Base-by-base conservation (phyloP, 371 early-diverging fungal species). In the Apophysomyces elegans region DNA sequence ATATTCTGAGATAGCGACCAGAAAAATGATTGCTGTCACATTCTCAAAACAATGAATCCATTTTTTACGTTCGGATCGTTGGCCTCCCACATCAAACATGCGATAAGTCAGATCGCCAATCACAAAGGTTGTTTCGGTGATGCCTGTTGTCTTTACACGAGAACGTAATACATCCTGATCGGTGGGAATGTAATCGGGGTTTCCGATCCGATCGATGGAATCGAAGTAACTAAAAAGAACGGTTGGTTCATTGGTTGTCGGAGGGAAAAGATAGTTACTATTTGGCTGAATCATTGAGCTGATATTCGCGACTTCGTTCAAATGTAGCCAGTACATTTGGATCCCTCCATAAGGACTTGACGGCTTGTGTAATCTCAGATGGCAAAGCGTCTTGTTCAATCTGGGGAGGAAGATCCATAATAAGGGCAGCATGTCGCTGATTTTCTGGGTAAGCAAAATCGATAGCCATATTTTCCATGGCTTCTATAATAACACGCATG, bases 21-120 rank as follows among this genome's bases (percentile, higher is more conserved):
- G 74, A 77, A 96, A 97, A 38, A 97, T 85, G 60, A 97, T 93
- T 5, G 96, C 92, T 0, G 96, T 97, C 26, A 97, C 96, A 67
- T 93, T 93, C 72, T 96, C 96, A 67, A 95, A 91, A 73, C 94
- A 95, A 68, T 94, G 95, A 41, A 93, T 91, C 96, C 96, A 95
- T 76, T 94, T 94, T 70, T 93, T 95, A 65, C 97, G 86, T 72
- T 93, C 93, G 36, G 89, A 88, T 39, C 93, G 85, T 81, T 96
- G 96, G 35, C 96, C 96, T 61, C 96, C 95, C 35, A 96, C 96
- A 76, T 96, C 96, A 72, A 94, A 89, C 93, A 96, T 93, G 50
- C 91, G 80, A 71, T 92, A 92, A 13, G 93, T 93, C 64, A 95
- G 72, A 56, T 93, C 91, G 6, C 92, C 93, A 64, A 95, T 89